Base-by-base conservation (phyloP, 441 rosid genomes). In the Pelargonium myrrhifolium region DNA sequence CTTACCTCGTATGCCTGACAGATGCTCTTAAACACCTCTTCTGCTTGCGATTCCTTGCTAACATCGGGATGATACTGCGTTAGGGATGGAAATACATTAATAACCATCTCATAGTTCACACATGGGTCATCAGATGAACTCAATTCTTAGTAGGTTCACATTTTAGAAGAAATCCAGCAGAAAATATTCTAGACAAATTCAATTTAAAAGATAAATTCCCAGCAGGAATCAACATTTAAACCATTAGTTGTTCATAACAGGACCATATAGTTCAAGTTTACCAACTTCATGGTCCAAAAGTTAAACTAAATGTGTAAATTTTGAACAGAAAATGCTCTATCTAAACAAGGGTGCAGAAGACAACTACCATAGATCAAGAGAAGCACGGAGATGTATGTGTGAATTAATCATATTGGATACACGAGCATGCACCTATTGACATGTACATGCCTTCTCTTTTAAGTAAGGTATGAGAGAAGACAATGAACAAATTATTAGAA, bases 51-150 rank as follows among this genome's bases (percentile, higher is more conserved):
- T 56, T 90, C 87, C 76, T 83, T 90, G 82, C 92, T 86, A 53
- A 90, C 97, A 68, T 93, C 97, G 11, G 98, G 98, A 80, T 93
- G 98, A 73, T 83, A 84, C 97, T 93, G 84, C n/a, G 76, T 59
- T 61, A 73, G 67, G 70, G 66, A 65, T 39, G 73, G 39, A 60
- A 43, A 43, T 10, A 43, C 49, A 43, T 43, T 43, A 43, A 3
- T 43, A 2, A 9, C 49, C 14, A 43, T 6, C 49, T 43, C 49
- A 43, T 9, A 43, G 49, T 43, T 43, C 49, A 43, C 14, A 43
- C 14, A 43, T 9, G 49, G 49, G 11, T 43, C n/a, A 43, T 9
- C 14, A 14, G 49, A 10, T 14, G 3, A 43, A 9, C 49, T 43
- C 49, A 43, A 43, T 43, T 43, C 11, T 43, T 14, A 11, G 11